Conservation (phyloP, 768 basidiomycete genomes). For the Leccinellum luteum region DNA sequence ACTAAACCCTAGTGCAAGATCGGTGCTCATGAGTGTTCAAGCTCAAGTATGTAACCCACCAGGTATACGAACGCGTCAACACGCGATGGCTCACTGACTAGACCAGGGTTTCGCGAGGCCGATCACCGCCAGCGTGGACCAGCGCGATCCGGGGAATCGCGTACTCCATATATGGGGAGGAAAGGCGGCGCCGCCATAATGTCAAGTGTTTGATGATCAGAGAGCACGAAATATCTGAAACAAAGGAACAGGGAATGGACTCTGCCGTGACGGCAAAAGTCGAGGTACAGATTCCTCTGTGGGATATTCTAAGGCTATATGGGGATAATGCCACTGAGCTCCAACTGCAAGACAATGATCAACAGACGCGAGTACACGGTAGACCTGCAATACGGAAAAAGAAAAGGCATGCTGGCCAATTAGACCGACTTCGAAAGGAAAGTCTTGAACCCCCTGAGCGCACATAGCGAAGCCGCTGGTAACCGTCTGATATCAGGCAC, state of each 20-base stretch:
- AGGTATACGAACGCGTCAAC: background rate
- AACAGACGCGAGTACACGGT: background rate
- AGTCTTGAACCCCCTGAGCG: background rate
- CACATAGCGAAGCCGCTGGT: background rate
- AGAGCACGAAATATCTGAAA: background rate
- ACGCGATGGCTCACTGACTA: background rate
- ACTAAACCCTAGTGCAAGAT: background rate
- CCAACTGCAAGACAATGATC: background rate
- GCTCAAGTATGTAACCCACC: background rate
- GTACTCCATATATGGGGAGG: background rate
- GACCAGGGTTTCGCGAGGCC: background rate
- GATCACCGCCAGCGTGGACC: background rate
- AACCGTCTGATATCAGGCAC: background rate
- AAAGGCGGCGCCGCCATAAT: background rate
- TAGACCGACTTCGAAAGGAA: background rate
- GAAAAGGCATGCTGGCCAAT: constrained; percentile 1
- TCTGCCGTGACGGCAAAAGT: background rate
- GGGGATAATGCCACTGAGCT: background rate
- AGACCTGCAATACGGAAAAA: background rate
- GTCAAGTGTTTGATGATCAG: background rate
- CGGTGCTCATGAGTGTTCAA: no score
- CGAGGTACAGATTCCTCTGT: background rate
- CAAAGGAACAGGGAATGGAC: background rate
- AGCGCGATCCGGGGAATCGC: background rate
- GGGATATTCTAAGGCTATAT: background rate